These are phyloP conservation scores for Dothidotthia symphoricarpi DNA, from an alignment of 2,329 filamentous ascomycete genomes.

Conservation along the genomic window DNA sequence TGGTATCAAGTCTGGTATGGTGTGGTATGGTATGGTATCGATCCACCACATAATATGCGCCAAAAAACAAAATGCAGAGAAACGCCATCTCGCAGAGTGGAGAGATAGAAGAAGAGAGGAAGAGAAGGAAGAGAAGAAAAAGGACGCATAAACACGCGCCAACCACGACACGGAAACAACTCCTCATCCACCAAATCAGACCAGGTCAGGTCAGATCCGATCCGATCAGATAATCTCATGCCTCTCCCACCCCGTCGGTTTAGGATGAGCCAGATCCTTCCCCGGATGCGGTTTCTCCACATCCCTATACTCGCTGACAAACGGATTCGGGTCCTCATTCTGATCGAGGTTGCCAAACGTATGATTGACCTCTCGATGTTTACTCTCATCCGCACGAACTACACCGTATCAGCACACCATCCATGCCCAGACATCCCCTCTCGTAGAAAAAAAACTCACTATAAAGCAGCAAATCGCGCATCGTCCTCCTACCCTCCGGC, in stretches of 20 bases:
- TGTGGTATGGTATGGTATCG: no score
- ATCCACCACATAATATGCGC: no score
- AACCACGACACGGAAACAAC: no score
- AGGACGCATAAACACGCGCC: no score
- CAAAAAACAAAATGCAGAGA: no score
- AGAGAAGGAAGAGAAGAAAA: no score
- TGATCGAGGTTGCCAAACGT: conserved; percentile 87
- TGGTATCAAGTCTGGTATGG: no score
- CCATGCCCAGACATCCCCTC: conserved; percentile 1
- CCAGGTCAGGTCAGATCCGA: no score
- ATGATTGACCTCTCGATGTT: conserved; percentile 91
- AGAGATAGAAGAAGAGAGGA: no score
- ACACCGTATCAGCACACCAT: conserved; percentile 8
- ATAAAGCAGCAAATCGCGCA: conserved; percentile 85
- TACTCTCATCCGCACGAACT: conserved; percentile 42
- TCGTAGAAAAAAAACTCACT: conserved; percentile 53
- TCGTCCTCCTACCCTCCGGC: conserved; percentile 76
- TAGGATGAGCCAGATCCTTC: conserved; percentile 63
- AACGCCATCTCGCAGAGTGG: no score
- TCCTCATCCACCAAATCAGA: no score
- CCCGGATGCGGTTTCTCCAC: conserved; percentile 64
- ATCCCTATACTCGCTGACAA: conserved; percentile 78
- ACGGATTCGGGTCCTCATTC: conserved; percentile 86
- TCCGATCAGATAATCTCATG: conserved; percentile 55
- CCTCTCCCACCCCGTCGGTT: conserved; percentile 77